Conservation (phyloP, 31 red algal genomes). For the Odonthalia washingtoniensis region DNA sequence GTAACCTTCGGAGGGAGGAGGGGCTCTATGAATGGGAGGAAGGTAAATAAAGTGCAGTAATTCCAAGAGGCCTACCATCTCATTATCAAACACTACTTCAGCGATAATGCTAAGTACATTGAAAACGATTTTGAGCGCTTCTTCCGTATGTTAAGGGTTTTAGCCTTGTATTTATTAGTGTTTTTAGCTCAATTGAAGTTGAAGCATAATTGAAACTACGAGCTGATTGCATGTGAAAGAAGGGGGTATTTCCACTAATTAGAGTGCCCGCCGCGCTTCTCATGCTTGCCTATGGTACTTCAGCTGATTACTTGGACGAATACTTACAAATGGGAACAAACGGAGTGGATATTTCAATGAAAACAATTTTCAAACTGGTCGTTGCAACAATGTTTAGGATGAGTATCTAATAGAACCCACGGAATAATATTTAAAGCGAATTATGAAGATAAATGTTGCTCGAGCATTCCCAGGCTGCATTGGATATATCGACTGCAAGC, state of each 20-base stretch:
- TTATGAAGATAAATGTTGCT: not conserved
- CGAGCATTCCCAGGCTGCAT: constrained; percentile 40
- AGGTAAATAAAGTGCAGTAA: constrained; percentile 5
- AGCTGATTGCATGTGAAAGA: constrained; percentile 8
- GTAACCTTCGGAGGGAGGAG: too few relatives aligned
- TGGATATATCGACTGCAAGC: constrained; percentile 14
- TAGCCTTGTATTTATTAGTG: constrained; percentile 18
- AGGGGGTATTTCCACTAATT: constrained; percentile 2
- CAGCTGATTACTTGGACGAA: constrained; percentile 24
- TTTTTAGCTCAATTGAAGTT: not conserved
- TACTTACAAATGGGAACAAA: not conserved
- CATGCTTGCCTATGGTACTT: constrained; percentile 26
- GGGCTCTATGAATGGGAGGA: constrained; percentile 12
- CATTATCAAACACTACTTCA: constrained; percentile 25
- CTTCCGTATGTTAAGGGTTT: not conserved
- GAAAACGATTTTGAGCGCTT: constrained; percentile 4
- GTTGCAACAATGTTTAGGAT: not conserved
- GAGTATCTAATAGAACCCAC: constrained; percentile 16
- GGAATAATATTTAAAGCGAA: not conserved
- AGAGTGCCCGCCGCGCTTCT: not conserved
- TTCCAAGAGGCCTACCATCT: not conserved
- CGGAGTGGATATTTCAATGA: not conserved
- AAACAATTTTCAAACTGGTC: not conserved
- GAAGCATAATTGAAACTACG: not conserved
- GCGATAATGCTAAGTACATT: not conserved